A percentile compares a stretch with the other conserved stretches of the same genome.
Evolutionary conservation across 1,284 basidiomycete species (phyloP).

Genomic region (Thelephora terrestris): DNA sequence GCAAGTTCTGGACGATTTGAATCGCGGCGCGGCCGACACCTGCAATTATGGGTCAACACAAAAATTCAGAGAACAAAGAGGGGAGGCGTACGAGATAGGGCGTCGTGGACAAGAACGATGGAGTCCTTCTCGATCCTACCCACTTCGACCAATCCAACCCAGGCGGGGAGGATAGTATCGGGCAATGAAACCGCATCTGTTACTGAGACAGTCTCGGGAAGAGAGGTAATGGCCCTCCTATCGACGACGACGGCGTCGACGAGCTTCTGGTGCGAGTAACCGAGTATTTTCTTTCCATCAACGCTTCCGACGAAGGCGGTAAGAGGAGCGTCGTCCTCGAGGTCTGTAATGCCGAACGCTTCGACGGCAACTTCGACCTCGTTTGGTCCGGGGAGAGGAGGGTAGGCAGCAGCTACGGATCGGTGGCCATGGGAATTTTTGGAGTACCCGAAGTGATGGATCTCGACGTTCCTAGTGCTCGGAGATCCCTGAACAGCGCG

Average conservation of each 20-base stretch:
- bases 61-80: neutral
- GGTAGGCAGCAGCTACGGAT: neutral
- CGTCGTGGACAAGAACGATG: conserved; percentile 19
- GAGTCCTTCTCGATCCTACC: conserved; percentile 14
- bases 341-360: neutral
- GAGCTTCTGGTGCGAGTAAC: neutral
- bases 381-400: neutral
- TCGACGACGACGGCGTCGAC: neutral
- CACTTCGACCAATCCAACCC: conserved; percentile 17
- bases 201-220: conserved; percentile 10
- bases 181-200: conserved; percentile 15
- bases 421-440: neutral
- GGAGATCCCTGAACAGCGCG: neutral
- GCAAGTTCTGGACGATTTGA: neutral
- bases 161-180: conserved; percentile 16
- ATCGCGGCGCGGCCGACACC: conserved; percentile 5
- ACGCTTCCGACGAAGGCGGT: neutral
- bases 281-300: neutral
- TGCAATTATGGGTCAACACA: neutral
- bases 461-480: neutral
- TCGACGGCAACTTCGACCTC: conserved; percentile 1
- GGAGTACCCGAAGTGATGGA: neutral
- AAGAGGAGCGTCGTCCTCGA: neutral
- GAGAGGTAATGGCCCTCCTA: conserved; percentile 3
- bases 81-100: conserved; percentile 13